These are phyloP conservation scores for Trametes pubescens DNA, from an alignment of 1,284 basidiomycete species.

Conservation along the genomic window DNA sequence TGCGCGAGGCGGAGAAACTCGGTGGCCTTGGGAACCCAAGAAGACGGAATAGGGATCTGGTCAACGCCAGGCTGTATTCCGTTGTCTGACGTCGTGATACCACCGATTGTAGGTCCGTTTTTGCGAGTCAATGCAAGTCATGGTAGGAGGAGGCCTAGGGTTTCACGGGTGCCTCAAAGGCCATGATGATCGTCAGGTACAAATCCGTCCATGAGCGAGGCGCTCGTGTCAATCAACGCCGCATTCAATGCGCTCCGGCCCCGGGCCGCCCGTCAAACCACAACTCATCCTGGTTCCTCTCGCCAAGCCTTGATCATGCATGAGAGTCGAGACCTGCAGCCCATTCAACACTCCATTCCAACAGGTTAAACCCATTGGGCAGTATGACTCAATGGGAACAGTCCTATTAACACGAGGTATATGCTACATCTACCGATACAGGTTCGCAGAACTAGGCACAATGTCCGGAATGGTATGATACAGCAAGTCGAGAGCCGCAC, in stretches of 20 bases:
- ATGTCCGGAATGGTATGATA: constrained; percentile 20
- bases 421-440: constrained; percentile 34
- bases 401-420: constrained; percentile 3
- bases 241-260: not conserved
- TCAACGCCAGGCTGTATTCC: not conserved
- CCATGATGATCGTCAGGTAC: constrained; percentile 3
- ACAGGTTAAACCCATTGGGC: not conserved
- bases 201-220: not conserved
- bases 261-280: not conserved
- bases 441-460: not conserved
- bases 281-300: not conserved
- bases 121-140: constrained; percentile 23
- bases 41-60: not conserved
- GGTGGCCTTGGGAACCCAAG: constrained; percentile 1
- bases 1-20: constrained; percentile 11
- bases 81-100: not conserved
- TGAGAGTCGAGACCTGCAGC: not conserved
- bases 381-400: not conserved
- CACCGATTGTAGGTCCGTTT: constrained; percentile 16
- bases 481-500: constrained; percentile 14
- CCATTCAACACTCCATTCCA: not conserved
- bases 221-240: not conserved
- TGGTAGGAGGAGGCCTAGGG: not conserved
- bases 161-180: not conserved
- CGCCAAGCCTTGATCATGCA: not conserved